Evolutionary conservation across 805 yeast species (phyloP).

Genomic region (Starmerella davenportii): DNA sequence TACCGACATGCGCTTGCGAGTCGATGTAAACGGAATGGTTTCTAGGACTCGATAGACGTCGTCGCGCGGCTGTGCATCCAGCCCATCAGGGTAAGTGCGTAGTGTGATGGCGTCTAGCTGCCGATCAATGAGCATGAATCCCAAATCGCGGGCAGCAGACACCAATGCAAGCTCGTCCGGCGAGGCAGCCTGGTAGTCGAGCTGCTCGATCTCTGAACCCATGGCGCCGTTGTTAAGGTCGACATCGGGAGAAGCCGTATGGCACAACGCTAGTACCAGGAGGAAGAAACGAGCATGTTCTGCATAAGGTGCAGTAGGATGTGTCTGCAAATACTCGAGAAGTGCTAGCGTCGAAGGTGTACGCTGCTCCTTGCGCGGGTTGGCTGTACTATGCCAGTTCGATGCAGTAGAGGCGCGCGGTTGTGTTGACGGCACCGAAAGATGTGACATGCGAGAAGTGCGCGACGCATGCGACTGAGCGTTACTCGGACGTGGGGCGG

Average conservation of each 20-base stretch:
- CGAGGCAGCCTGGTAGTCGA: conserved; percentile 81
- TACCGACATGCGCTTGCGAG: conserved; percentile 90
- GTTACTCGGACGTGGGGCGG: neutral
- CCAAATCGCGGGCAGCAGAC: conserved; percentile 88
- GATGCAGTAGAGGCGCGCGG: neutral
- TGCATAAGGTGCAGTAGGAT: conserved; percentile 56
- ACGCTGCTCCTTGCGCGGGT: conserved; percentile 27
- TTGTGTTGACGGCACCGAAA: neutral
- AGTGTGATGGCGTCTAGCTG: conserved; percentile 42
- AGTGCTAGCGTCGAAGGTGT: conserved; percentile 46
- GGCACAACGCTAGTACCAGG: conserved; percentile 70
- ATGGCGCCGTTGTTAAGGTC: conserved; percentile 18
- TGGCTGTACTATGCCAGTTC: conserved; percentile 35
- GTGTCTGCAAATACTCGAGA: conserved; percentile 46
- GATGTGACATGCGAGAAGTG: neutral
- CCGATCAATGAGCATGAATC: conserved; percentile 63
- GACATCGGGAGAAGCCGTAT: conserved; percentile 66
- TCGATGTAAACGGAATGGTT: conserved; percentile 66
- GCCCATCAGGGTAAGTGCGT: conserved; percentile 70
- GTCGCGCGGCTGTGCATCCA: conserved; percentile 40
- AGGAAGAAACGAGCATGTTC: conserved; percentile 62
- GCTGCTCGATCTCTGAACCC: conserved; percentile 34
- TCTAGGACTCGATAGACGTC: conserved; percentile 65
- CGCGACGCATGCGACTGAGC: neutral
- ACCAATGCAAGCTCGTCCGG: conserved; percentile 94